Conservation (phyloP, 108 stramenopile species). For the Cyclotella baltica region DNA sequence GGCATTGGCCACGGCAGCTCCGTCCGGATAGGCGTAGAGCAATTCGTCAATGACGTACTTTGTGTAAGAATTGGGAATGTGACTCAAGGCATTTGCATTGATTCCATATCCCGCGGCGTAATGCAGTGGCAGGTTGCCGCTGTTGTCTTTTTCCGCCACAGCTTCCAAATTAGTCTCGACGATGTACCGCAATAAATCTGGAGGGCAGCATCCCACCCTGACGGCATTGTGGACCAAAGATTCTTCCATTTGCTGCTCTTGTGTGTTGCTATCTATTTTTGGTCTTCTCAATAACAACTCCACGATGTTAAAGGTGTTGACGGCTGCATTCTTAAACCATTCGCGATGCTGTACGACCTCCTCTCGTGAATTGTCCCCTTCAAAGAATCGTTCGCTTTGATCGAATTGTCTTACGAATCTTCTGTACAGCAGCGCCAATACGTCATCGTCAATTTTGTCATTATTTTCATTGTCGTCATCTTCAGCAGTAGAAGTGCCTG, state of each 20-base stretch:
- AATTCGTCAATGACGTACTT: slow-evolving; percentile 90
- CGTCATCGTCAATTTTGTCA: slow-evolving; percentile 63
- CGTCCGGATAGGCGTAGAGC: slow-evolving; percentile 86
- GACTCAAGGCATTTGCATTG: background rate
- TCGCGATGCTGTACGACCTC: slow-evolving; percentile 82
- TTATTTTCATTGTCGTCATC: background rate
- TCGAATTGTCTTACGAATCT: slow-evolving; percentile 87
- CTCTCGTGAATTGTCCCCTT: slow-evolving; percentile 85
- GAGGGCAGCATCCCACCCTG: slow-evolving; percentile 74
- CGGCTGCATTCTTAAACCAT: slow-evolving; percentile 79
- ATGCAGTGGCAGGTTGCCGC: slow-evolving; percentile 81
- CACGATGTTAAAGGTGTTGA: slow-evolving; percentile 88
- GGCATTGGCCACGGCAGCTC: slow-evolving; percentile 64
- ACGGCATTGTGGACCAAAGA: slow-evolving; percentile 83
- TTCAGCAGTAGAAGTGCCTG: background rate
- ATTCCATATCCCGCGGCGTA: slow-evolving; percentile 70
- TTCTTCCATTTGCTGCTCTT: slow-evolving; percentile 36
- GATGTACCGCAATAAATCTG: slow-evolving; percentile 84
- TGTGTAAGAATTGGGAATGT: slow-evolving; percentile 66
- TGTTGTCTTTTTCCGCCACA: slow-evolving; percentile 67
- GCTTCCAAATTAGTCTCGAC: slow-evolving; percentile 88
- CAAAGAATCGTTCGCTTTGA: slow-evolving; percentile 85
- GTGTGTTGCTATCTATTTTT: background rate
- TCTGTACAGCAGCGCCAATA: slow-evolving; percentile 80
- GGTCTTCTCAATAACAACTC: slow-evolving; percentile 65